Percentiles rank a stretch among this genome's conserved stretches.
Evolutionary conservation across 2,329 filamentous ascomycete genomes (phyloP).

Genomic region (Microcyclospora tardicrescens): DNA sequence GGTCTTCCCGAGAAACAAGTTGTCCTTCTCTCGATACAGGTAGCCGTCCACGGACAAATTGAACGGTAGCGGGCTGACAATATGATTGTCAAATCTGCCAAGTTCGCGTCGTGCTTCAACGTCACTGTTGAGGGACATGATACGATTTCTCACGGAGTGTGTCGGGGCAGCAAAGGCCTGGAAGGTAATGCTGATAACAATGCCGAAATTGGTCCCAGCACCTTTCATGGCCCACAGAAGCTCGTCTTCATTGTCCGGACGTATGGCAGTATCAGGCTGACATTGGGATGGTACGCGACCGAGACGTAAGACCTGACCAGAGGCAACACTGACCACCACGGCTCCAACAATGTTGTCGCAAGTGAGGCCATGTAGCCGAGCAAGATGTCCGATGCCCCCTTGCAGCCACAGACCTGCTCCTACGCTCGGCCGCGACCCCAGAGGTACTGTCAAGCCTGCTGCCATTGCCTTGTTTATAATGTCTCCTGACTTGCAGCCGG

Average conservation of each 20-base stretch:
- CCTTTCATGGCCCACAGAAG: constrained; percentile 47
- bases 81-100: constrained; percentile 25
- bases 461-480: too few species aligned
- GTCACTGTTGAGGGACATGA: constrained; percentile 15
- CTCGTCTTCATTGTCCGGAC: constrained; percentile 37
- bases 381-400: too few species aligned
- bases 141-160: constrained; percentile 24
- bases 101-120: constrained; percentile 27
- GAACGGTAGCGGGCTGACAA: constrained; percentile 29
- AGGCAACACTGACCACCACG: constrained; percentile 40
- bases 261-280: too few species aligned
- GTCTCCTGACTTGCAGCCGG: too few species aligned
- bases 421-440: too few species aligned
- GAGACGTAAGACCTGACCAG: constrained; percentile 36
- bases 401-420: too few species aligned
- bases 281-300: too few species aligned
- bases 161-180: constrained; percentile 31
- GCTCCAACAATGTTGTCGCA: too few species aligned
- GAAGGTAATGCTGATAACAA: constrained; percentile 43
- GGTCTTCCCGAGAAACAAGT: constrained; percentile 41
- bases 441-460: too few species aligned
- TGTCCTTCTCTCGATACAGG: constrained; percentile 37
- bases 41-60: constrained; percentile 42
- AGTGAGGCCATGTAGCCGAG: too few species aligned
- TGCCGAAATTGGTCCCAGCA: constrained; percentile 47